phyloP scores from a whole-genome alignment of 1,139 yeast species.

The Wickerhamomyces sp. region DNA sequence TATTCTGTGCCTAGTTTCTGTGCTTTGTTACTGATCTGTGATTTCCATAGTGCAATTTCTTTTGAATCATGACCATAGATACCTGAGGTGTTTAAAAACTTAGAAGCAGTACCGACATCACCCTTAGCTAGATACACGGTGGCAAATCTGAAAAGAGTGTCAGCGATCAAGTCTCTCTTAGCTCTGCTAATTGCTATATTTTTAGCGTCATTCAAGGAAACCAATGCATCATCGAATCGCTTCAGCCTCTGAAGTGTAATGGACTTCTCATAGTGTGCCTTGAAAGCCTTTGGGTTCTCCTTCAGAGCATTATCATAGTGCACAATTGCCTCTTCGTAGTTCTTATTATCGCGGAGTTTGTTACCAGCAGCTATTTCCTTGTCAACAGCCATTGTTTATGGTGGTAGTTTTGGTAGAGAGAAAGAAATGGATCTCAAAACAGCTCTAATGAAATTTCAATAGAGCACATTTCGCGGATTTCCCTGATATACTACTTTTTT shows the following conservation, averaged over 20 bases:
- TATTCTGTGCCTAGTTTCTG: constrained; percentile 17
- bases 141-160: constrained; percentile 58
- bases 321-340: constrained; percentile 34
- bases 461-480: not conserved
- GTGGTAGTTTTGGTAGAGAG: no score
- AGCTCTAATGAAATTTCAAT: not conserved
- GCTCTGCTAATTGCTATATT: constrained; percentile 49
- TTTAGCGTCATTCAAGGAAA: constrained; percentile 53
- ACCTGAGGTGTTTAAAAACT: constrained; percentile 46
- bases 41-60: constrained; percentile 34
- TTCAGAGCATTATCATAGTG: constrained; percentile 30
- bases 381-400: constrained; percentile 14
- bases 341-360: constrained; percentile 31
- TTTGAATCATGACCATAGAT: constrained; percentile 35
- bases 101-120: constrained; percentile 42
- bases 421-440: not conserved
- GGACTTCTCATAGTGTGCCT: constrained; percentile 51
- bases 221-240: constrained; percentile 45
- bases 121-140: constrained; percentile 45
- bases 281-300: constrained; percentile 42
- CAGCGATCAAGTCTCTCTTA: constrained; percentile 48
- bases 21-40: constrained; percentile 36
- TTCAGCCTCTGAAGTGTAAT: constrained; percentile 52
- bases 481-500: not conserved
- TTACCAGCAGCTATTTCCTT: constrained; percentile 18